Percentiles rank a stretch among this genome's conserved stretches.
Evolutionary conservation across 306 rosid species (phyloP).

Genomic region (Rubus parviflorus): DNA sequence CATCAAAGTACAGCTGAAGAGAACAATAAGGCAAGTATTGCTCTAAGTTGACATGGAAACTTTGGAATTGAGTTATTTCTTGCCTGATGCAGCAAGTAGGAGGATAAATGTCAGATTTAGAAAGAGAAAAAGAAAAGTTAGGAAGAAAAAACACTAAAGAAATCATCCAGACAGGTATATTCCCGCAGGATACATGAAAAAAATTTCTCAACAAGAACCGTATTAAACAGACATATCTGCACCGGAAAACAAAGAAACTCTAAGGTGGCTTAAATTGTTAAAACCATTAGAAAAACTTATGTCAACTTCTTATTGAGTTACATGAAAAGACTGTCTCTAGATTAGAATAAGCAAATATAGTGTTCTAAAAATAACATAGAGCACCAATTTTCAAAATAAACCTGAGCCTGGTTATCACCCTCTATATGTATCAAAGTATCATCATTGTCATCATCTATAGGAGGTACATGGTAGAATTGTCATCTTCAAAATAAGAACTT

Average conservation of each 20-base stretch:
- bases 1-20: neutral
- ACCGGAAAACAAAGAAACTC: too few relatives aligned
- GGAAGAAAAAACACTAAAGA: neutral
- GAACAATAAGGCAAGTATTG: neutral
- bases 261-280: too few relatives aligned
- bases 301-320: neutral
- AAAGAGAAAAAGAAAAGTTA: neutral
- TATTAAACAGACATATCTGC: too few relatives aligned
- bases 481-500: too few relatives aligned
- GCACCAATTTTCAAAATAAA: neutral
- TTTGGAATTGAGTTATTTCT: neutral
- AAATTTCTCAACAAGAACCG: too few relatives aligned
- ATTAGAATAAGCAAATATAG: neutral
- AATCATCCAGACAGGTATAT: neutral
- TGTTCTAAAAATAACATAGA: neutral
- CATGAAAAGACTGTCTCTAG: neutral
- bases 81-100: neutral
- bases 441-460: too few relatives aligned
- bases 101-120: neutral
- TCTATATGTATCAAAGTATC: too few relatives aligned
- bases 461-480: too few relatives aligned
- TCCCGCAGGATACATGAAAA: too few relatives aligned
- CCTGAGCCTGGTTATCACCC: too few relatives aligned
- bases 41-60: neutral
- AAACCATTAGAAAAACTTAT: neutral